A percentile compares a stretch with the other conserved stretches of the same genome.
Conservation (phyloP, 768 basidiomycete genomes). For the Rhodotorula toruloides region DNA sequence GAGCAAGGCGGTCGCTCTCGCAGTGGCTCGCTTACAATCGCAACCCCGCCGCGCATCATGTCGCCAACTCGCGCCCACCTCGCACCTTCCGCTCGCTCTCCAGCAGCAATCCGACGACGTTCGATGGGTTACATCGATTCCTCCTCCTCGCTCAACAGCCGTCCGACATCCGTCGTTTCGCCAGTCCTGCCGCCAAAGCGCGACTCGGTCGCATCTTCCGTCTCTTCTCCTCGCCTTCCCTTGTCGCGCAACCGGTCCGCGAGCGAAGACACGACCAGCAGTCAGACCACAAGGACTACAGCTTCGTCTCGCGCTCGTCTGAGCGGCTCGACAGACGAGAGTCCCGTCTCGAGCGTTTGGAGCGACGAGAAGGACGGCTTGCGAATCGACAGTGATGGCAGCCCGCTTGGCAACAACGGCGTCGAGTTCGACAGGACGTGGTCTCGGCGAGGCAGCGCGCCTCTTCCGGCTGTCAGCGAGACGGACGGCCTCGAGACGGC, state of each 20-base stretch:
- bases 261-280: constrained; percentile 16
- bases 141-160: no score
- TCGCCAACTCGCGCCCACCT: neutral
- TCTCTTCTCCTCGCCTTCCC: neutral
- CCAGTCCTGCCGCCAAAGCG: neutral
- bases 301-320: neutral
- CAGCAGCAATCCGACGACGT: neutral
- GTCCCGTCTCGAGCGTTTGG: constrained; percentile 30
- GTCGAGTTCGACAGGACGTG: constrained; percentile 24
- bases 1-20: no score
- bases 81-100: neutral
- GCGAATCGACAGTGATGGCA: neutral
- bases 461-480: neutral
- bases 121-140: constrained; percentile 21
- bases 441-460: neutral
- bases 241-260: neutral
- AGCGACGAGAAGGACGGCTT: constrained; percentile 6
- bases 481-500: neutral
- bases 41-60: neutral
- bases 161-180: no score
- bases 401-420: constrained; percentile 12
- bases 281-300: neutral
- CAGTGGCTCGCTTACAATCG: neutral
- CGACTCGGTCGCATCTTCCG: neutral
- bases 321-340: neutral